Evolutionary conservation across 2,329 filamentous ascomycete genomes (phyloP), one percentile per base, ranked within the genome.

Genomic region (Fragosphaeria purpurea): DNA sequence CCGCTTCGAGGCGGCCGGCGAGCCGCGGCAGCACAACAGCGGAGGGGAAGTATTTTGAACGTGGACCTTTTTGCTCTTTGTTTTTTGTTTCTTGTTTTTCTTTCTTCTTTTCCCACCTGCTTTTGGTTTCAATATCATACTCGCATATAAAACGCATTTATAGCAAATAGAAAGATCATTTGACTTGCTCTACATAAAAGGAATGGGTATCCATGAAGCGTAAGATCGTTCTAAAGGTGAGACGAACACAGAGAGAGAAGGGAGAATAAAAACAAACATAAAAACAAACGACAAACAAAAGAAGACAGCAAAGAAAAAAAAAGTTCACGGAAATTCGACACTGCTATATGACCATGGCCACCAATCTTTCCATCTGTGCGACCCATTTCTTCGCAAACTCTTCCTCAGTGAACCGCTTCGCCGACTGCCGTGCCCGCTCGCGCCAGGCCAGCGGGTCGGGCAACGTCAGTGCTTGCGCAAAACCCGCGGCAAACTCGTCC

Each of bases 341-440:
- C 22, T 6, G 7, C 33, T 41, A 40, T 33, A 42, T 11, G 5
- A 42, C 31, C 47, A 59, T 42, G 8, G 63, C 66, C 30, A 96
- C 79, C 53, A 97, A 71, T 59, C 75, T 79, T 61, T 85, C 81
- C 72, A 94, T 79, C 65, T 94, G 80, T 34, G 67, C 66, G 42
- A 87, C 67, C 91, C 93, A 98, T 57, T 82, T 83, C 59, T 75
- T 76, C 1, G 78, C 82, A 69, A 98, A 98, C 53, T 85, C 86
- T 59, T 85, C 82, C 61, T 96, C 91, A 0, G 87, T 90, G 63
- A 98, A 98, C 44, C 93, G 74, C 67, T 80, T 78, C 1, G 90
- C 86, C 6, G 88, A 95, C 59, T 77, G 72, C 39, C 89, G 76
- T 0, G 93, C 91, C 51, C 91, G 74, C 35, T 75, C 66, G 30